Evolutionary conservation across 768 basidiomycete genomes (phyloP), one percentile per base, ranked within the genome.

Genomic region (Agaricus sinodeliciosus): DNA sequence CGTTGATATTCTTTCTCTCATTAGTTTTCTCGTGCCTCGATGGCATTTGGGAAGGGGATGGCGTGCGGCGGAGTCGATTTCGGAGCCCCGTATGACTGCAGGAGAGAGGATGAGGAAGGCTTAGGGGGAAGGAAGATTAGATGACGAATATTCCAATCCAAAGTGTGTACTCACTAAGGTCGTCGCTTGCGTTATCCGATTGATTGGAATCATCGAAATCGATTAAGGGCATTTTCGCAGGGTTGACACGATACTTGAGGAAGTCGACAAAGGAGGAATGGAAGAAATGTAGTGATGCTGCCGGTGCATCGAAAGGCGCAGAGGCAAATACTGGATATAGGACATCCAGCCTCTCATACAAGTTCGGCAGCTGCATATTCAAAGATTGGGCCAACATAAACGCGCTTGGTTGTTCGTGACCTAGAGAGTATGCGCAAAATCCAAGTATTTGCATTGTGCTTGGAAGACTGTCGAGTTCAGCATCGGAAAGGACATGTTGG

Each of bases 211-310:
- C 43, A n/a, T 28, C 15, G 9, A 26, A 9, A 27, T n/a, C 15
- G 3, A 5, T 9, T 9, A 44, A 15, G 6, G 43, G 13, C 15
- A 44, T 3, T 27, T 44, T 26, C 25, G n/a, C 7, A 11, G 48
- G 48, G 26, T 49, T 40, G 11, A 49, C 27, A 1, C 39, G 37
- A 28, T 49, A 40, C 40, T 16, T 37, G 4, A 49, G 12, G 22
- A 40, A 49, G 12, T 49, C 48, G 25, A 49, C n/a, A 26, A 49
- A 49, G 7, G 48, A 49, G 18, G 47, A 26, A 25, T 48, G 47
- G 36, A 36, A 37, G 47, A 46, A 46, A 3, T 28, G 27, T 9
- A 46, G 3, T 7, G 16, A 25, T 43, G 9, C 28, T 16, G 27
- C 18, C 4, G 42, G 27, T n/a, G 44, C 44, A 31, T 46, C 27